A percentile compares a stretch with the other conserved stretches of the same genome.
phyloP scores from a whole-genome alignment of 129 eudicot genomes.

The Logfia minima region DNA sequence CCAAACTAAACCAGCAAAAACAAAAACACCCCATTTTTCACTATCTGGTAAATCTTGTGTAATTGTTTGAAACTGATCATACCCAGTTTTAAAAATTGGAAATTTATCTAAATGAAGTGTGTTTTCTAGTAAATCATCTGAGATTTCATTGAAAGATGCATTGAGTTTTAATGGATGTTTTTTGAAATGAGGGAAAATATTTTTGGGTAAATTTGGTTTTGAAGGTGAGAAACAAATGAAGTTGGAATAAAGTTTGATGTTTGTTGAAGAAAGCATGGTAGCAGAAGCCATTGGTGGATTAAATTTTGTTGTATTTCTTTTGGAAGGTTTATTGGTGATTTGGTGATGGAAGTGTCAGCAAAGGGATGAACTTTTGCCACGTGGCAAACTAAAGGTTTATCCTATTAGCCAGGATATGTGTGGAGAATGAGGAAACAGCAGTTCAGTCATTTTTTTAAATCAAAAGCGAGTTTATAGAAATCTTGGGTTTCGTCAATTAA shows the following conservation, averaged over 20 bases:
- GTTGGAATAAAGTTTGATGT: slow-evolving; percentile 44
- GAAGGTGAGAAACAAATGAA: slow-evolving; percentile 41
- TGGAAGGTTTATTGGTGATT: neutral
- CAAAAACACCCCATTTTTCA: slow-evolving; percentile 70
- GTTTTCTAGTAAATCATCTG: slow-evolving; percentile 42
- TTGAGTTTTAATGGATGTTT: slow-evolving; percentile 43
- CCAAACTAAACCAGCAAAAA: slow-evolving; percentile 76
- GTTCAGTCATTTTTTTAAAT: slow-evolving; percentile 16
- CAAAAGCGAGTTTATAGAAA: neutral
- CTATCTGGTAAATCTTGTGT: slow-evolving; percentile 53
- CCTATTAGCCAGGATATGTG: slow-evolving; percentile 48
- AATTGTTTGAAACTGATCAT: slow-evolving; percentile 43
- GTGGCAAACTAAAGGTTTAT: slow-evolving; percentile 49
- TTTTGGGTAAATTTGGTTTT: slow-evolving; percentile 31
- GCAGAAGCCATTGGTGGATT: slow-evolving; percentile 57
- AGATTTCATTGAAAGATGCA: slow-evolving; percentile 50
- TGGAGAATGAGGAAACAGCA: slow-evolving; percentile 65
- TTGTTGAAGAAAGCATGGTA: slow-evolving; percentile 53
- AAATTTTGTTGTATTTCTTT: neutral
- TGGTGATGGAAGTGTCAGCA: slow-evolving; percentile 38
- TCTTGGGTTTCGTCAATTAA: neutral
- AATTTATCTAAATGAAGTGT: slow-evolving; percentile 48
- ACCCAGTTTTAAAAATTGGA: slow-evolving; percentile 53
- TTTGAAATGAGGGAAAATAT: slow-evolving; percentile 28
- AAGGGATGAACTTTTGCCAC: slow-evolving; percentile 51